Conservation (phyloP, 768 basidiomycete genomes). For the Lyophyllum decastes region DNA sequence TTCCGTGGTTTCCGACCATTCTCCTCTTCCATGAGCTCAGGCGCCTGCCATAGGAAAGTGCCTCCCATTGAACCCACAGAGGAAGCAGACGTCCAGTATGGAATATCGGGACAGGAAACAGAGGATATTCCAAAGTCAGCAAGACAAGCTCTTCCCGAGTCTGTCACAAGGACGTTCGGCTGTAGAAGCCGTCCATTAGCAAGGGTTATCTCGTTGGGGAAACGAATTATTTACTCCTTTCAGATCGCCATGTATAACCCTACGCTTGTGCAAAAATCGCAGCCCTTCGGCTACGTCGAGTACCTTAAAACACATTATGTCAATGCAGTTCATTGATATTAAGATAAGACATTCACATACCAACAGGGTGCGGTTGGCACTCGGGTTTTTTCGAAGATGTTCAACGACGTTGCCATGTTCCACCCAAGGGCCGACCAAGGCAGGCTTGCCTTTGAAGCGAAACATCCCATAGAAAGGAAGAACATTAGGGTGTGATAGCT, state of each 20-base stretch:
- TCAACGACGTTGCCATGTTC: conserved; percentile 24
- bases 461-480: conserved; percentile 30
- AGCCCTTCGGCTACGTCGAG: conserved; percentile 21
- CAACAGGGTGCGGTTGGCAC: conserved; percentile 14
- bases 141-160: conserved; percentile 20
- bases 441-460: conserved; percentile 16
- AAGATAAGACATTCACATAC: background rate
- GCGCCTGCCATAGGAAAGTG: conserved; percentile 25
- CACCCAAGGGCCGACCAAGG: conserved; percentile 32
- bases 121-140: conserved; percentile 27
- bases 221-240: conserved; percentile 19
- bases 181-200: background rate
- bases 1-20: background rate
- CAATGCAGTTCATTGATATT: background rate
- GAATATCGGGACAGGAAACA: conserved; percentile 16
- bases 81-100: conserved; percentile 4
- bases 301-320: conserved; percentile 3
- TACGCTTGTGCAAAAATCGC: conserved; percentile 20
- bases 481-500: conserved; percentile 28
- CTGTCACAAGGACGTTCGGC: conserved; percentile 25
- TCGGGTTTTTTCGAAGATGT: conserved; percentile 25
- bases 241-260: conserved; percentile 29
- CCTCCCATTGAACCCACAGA: conserved; percentile 15
- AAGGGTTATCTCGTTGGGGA: background rate
- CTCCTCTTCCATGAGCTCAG: conserved; percentile 22